Conservation (phyloP, 306 rosid species). For the Urtica urens region DNA sequence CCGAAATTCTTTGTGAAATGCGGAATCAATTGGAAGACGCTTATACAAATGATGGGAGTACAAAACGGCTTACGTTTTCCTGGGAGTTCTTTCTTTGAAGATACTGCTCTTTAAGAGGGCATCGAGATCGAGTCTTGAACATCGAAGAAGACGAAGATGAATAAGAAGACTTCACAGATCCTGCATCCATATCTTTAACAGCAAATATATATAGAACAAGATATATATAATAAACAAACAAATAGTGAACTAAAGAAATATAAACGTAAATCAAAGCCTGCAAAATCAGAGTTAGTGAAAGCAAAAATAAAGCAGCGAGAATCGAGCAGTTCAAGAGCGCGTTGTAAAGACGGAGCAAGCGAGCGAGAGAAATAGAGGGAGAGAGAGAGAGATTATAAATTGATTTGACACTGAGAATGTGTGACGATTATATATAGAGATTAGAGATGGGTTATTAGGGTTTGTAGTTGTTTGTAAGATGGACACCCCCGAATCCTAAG, state of each 20-base stretch:
- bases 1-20: no score
- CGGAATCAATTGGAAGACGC: no score
- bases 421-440: slow-evolving; percentile 9
- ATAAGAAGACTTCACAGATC: slow-evolving; percentile 24
- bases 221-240: neutral
- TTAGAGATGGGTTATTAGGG: neutral
- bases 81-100: slow-evolving; percentile 21
- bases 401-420: neutral
- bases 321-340: neutral
- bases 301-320: neutral
- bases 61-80: slow-evolving; percentile 29
- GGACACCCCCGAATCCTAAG: neutral
- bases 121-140: slow-evolving; percentile 15
- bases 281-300: slow-evolving; percentile 6
- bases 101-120: slow-evolving; percentile 25
- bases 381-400: slow-evolving; percentile 3
- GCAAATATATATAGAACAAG: neutral
- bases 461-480: neutral
- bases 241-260: neutral
- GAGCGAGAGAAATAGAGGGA: neutral
- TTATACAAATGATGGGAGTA: no score
- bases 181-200: slow-evolving; percentile 33
- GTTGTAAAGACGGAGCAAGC: neutral
- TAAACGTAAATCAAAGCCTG: neutral
- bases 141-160: slow-evolving; percentile 14